Evolutionary conservation across 1,139 yeast genomes (phyloP).

Genomic region (Magnusiomyces paraingens): DNA sequence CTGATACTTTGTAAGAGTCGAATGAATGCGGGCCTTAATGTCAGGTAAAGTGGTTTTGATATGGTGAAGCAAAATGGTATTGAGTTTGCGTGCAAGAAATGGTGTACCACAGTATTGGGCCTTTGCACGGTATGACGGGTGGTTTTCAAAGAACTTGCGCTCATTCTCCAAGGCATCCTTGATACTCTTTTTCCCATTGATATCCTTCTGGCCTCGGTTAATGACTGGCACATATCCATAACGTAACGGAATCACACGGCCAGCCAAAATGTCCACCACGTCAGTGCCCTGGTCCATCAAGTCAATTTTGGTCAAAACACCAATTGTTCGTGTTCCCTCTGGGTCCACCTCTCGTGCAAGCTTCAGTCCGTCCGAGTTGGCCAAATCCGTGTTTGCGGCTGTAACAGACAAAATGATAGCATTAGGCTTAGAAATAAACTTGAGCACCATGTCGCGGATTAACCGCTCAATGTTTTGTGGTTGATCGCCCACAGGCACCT

Average conservation of each 20-base stretch:
- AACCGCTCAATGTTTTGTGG: slow-evolving; percentile 96
- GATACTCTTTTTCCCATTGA: slow-evolving; percentile 78
- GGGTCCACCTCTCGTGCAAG: slow-evolving; percentile 98
- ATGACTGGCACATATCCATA: slow-evolving; percentile 97
- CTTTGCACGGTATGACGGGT: slow-evolving; percentile 91
- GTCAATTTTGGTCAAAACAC: slow-evolving; percentile 94
- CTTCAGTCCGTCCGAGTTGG: slow-evolving; percentile 94
- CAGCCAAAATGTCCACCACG: slow-evolving; percentile 92
- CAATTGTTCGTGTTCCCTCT: slow-evolving; percentile 92
- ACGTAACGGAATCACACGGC: slow-evolving; percentile 89
- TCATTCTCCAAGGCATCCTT: slow-evolving; percentile 84
- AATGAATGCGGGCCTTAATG: slow-evolving; percentile 84
- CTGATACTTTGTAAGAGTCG: slow-evolving; percentile 81
- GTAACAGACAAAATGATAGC: slow-evolving; percentile 94
- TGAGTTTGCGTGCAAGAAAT: slow-evolving; percentile 86
- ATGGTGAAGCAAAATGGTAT: slow-evolving; percentile 83
- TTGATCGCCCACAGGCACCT: slow-evolving; percentile 99
- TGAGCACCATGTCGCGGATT: slow-evolving; percentile 89
- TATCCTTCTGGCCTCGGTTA: slow-evolving; percentile 96
- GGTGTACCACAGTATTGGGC: slow-evolving; percentile 96
- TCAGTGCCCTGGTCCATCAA: slow-evolving; percentile 99
- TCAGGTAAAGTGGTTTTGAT: slow-evolving; percentile 94
- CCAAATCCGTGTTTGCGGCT: slow-evolving; percentile 96
- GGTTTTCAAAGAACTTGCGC: slow-evolving; percentile 71
- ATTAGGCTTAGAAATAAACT: slow-evolving; percentile 90